phyloP scores from a whole-genome alignment of 768 basidiomycete species.

The Daedaleopsis nitida region DNA sequence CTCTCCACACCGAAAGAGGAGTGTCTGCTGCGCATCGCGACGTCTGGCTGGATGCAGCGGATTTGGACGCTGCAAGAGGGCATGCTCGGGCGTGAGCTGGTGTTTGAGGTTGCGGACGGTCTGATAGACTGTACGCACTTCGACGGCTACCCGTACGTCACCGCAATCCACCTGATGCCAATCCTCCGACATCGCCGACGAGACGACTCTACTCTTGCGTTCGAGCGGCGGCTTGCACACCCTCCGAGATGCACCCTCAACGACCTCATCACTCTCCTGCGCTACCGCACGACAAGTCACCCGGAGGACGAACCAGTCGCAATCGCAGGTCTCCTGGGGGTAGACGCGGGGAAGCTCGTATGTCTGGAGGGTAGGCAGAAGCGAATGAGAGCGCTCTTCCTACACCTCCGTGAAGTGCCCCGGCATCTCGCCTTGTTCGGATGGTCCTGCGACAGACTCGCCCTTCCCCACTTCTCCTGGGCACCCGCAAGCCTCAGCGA shows the following conservation, averaged over 20 bases:
- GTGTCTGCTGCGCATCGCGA: conserved; percentile 5
- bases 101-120: conserved; percentile 10
- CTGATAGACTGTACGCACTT: neutral
- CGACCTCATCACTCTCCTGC: neutral
- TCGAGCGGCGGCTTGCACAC: neutral
- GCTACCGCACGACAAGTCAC: conserved; percentile 4
- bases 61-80: conserved; percentile 15
- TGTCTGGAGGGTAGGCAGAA: neutral
- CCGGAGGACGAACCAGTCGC: conserved; percentile 6
- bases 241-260: neutral
- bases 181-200: neutral
- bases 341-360: neutral
- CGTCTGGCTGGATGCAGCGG: conserved; percentile 14
- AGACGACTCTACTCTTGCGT: neutral
- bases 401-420: neutral
- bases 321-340: neutral
- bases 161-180: neutral
- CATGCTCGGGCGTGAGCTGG: conserved; percentile 5
- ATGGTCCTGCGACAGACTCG: neutral
- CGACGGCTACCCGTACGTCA: neutral
- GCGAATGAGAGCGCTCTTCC: conserved; percentile 5
- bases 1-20: neutral
- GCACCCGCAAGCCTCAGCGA: neutral
- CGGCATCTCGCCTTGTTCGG: neutral
- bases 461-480: conserved; percentile 1